Evolutionary conservation across 768 basidiomycete genomes (phyloP), one percentile per base, ranked within the genome.

Genomic region (Ramaria rubella): DNA sequence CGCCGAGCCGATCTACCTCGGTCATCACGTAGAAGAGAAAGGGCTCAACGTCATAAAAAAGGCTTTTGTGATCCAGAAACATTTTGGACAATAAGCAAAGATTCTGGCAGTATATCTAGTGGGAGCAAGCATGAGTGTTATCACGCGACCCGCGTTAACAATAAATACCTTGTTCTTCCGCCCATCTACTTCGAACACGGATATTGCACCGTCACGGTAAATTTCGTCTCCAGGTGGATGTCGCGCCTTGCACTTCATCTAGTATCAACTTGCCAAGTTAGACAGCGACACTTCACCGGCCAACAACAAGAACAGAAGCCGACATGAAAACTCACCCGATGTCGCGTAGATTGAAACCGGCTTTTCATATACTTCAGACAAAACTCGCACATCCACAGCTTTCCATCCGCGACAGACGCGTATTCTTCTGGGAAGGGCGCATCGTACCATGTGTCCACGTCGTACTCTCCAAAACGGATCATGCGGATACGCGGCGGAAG

Each of bases 361-460:
- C 90, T 94, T 77, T 92, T 93, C 88, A 96, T 95, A 64, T 98
- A 98, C 73, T 94, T 97, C 64, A 99, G 69, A 67, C 96, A 99
- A 69, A 93, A 96, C 68, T 98, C 95, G 71, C 96, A 99, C 67
- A 96, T 86, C 93, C 93, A 98, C 57, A 99, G 72, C 53, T 85
- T 76, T 17, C 95, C 94, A 62, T 97, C 93, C 21, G 93, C 90
- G 55, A 94, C 87, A 55, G 83, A 82, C 40, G 91, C 83, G 69
- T 96, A 98, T 69, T 99, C 96, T 67, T 98, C 95, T 0, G 96
- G 95, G 68, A 97, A 98, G 5, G 96, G 96, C 23, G 96, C 96
- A 67, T 96, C 93, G 69, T 92, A 98, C 96, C 96, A 99, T 3
- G 96, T 98, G 68, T 92, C 85, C 66, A 98, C 92, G 65, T 98